These are phyloP conservation scores for Beta vulgaris DNA, from an alignment of 148 eudicot species.

Conservation along the genomic window DNA sequence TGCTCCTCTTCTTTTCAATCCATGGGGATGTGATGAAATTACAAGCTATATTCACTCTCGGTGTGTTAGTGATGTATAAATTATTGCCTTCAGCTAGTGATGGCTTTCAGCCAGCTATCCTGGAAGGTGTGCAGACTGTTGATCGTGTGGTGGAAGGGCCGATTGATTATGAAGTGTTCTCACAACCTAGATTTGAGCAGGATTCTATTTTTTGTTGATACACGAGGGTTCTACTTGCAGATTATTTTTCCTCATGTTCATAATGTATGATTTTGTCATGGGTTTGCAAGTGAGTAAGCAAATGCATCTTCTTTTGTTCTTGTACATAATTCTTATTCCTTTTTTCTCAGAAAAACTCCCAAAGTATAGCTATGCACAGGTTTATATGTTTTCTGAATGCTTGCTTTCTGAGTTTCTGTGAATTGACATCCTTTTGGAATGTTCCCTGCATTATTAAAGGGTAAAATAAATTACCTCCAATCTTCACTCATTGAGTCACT, in stretches of 20 bases:
- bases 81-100: constrained; percentile 72
- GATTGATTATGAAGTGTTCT: constrained; percentile 80
- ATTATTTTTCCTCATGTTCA: not conserved
- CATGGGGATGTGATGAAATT: constrained; percentile 86
- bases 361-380: constrained; percentile 8
- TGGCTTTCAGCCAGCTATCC: constrained; percentile 61
- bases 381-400: not conserved
- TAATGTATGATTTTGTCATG: constrained; percentile 7
- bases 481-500: too few relatives aligned
- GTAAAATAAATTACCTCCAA: too few relatives aligned
- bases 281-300: constrained; percentile 10
- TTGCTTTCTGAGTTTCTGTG: not conserved
- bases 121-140: constrained; percentile 72
- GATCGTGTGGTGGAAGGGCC: constrained; percentile 80
- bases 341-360: not conserved
- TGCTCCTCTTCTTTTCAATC: constrained; percentile 86
- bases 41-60: constrained; percentile 92
- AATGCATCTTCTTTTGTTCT: constrained; percentile 4
- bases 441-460: too few relatives aligned
- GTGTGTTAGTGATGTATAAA: constrained; percentile 70
- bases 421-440: not conserved
- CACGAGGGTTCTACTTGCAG: constrained; percentile 1
- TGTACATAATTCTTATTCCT: constrained; percentile 22
- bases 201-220: constrained; percentile 57
- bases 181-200: constrained; percentile 91